phyloP scores from a whole-genome alignment of 345 rosid genomes.

The Fremontodendron californicum region DNA sequence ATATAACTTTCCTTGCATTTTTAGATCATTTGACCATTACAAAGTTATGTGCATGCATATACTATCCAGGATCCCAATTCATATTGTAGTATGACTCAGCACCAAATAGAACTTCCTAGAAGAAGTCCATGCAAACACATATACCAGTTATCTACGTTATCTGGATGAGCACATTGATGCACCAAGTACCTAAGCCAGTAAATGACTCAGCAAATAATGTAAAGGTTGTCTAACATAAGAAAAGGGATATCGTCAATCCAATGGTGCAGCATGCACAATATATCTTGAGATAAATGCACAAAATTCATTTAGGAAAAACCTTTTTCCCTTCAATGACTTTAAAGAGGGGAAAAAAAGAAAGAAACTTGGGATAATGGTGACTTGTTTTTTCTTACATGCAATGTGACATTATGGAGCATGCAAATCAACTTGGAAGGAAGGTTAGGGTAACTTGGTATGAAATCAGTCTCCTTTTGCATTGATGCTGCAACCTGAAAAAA shows the following conservation, averaged over 20 bases:
- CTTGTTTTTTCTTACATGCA: constrained; percentile 54
- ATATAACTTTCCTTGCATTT: neutral
- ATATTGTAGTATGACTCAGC: neutral
- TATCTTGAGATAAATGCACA: neutral
- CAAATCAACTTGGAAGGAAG: constrained; percentile 72
- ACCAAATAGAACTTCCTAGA: neutral
- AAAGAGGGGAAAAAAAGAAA: neutral
- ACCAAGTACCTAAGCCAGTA: constrained; percentile 3
- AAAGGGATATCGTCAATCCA: neutral
- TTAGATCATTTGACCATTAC: neutral
- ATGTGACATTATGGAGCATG: constrained; percentile 60
- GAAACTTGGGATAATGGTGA: neutral
- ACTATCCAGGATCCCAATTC: neutral
- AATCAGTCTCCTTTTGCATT: constrained; percentile 68
- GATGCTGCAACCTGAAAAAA: constrained; percentile 66
- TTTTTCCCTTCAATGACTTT: neutral
- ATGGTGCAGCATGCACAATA: neutral
- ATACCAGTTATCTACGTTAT: neutral
- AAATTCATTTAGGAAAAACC: neutral
- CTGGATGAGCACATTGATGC: neutral
- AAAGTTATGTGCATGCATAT: neutral
- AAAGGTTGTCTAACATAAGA: neutral
- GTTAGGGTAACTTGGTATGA: constrained; percentile 70
- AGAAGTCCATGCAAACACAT: neutral
- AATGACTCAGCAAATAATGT: neutral